These are phyloP conservation scores for Hansenula anomala DNA, from an alignment of 1,139 yeast genomes.

Conservation along the genomic window DNA sequence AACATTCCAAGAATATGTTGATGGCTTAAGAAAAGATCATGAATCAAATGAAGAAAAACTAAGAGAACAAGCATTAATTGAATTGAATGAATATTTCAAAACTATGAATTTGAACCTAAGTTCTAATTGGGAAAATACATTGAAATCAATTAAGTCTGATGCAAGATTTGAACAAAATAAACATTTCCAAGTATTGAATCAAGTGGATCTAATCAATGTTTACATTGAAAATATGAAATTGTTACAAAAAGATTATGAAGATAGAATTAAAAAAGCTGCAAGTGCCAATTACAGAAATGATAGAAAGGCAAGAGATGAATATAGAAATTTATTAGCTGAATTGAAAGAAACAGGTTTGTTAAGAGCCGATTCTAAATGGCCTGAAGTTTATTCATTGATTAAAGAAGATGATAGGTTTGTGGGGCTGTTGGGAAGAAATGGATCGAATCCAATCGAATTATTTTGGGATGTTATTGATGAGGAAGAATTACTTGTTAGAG, in stretches of 20 bases:
- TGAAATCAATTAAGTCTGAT: slow-evolving; percentile 36
- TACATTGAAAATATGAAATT: slow-evolving; percentile 48
- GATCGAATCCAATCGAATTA: slow-evolving; percentile 75
- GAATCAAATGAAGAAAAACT: slow-evolving; percentile 27
- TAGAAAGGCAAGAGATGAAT: slow-evolving; percentile 60
- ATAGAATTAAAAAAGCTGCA: slow-evolving; percentile 32
- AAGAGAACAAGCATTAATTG: slow-evolving; percentile 46
- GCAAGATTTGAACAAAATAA: slow-evolving; percentile 54
- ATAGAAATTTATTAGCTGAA: slow-evolving; percentile 40
- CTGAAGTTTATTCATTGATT: slow-evolving; percentile 45
- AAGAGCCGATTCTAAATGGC: slow-evolving; percentile 56
- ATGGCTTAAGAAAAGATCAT: slow-evolving; percentile 34
- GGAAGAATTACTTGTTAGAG: slow-evolving; percentile 48
- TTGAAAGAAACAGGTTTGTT: slow-evolving; percentile 36
- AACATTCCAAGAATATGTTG: slow-evolving; percentile 48
- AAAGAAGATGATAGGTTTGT: slow-evolving; percentile 56
- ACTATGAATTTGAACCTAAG: slow-evolving; percentile 21
- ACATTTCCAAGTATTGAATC: slow-evolving; percentile 47
- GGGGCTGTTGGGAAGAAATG: slow-evolving; percentile 68
- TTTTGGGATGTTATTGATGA: slow-evolving; percentile 75
- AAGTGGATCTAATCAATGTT: slow-evolving; percentile 54
- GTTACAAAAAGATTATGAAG: slow-evolving; percentile 31
- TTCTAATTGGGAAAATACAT: slow-evolving; percentile 31
- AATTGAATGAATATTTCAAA: slow-evolving; percentile 42
- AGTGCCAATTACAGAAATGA: slow-evolving; percentile 48